Percentiles rank a stretch among this genome's conserved stretches.
Evolutionary conservation across 768 basidiomycete genomes (phyloP).

Genomic region (Amanita pallidorosea): DNA sequence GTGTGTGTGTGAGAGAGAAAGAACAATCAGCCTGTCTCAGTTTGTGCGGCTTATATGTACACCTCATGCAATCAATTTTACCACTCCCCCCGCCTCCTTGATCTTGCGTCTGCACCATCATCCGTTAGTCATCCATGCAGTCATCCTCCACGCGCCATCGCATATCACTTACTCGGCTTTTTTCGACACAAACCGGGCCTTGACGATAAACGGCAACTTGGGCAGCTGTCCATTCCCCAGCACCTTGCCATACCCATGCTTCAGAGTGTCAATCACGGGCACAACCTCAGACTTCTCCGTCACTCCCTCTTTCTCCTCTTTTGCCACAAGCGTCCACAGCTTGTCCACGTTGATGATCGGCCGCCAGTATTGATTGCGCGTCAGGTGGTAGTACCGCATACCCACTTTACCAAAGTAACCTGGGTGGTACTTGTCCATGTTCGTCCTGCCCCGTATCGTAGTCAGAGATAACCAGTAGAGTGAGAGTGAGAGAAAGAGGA

Average conservation of each 20-base stretch:
- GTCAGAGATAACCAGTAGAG: neutral
- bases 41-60: neutral
- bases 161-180: constrained; percentile 62
- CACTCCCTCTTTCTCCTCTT: constrained; percentile 70
- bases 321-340: constrained; percentile 86
- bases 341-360: constrained; percentile 99
- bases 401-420: constrained; percentile 99
- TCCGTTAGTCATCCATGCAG: too few relatives aligned
- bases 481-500: too few relatives aligned
- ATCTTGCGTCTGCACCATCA: constrained; percentile 46
- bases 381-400: constrained; percentile 98
- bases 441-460: constrained; percentile 44
- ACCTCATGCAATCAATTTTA: constrained; percentile 77
- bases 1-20: neutral
- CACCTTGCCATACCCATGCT: constrained; percentile 83
- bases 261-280: constrained; percentile 86
- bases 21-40: neutral
- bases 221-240: constrained; percentile 93
- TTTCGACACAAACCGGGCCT: constrained; percentile 90
- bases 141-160: neutral
- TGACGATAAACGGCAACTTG: constrained; percentile 91
- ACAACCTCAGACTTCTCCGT: constrained; percentile 72
- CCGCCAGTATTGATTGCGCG: constrained; percentile 83
- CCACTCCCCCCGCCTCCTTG: constrained; percentile 91
- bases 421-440: constrained; percentile 99